phyloP scores from a whole-genome alignment of 306 rosid species.

The Cicer arietinum region DNA sequence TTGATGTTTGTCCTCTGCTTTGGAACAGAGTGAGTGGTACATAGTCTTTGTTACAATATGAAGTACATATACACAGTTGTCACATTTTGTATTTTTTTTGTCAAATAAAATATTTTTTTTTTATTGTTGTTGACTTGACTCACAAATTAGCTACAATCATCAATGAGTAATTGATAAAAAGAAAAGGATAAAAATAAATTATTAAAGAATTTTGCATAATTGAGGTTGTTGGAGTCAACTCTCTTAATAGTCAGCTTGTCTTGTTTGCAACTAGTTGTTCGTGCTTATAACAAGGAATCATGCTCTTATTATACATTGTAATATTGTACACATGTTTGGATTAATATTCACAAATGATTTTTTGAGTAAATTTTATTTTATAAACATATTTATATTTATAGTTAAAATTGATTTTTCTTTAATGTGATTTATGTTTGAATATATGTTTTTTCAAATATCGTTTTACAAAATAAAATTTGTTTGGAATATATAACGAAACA shows the following conservation, averaged over 20 bases:
- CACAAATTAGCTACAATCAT: background rate
- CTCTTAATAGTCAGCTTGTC: background rate
- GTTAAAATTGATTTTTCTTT: too few species aligned
- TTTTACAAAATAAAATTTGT: too few species aligned
- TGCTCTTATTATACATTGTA: background rate
- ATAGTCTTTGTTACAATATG: background rate
- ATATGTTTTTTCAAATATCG: too few species aligned
- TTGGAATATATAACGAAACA: too few species aligned
- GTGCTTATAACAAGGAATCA: background rate
- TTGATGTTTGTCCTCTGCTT: constrained; percentile 24
- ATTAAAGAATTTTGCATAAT: background rate
- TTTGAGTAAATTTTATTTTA: too few species aligned
- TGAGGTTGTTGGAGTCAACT: background rate
- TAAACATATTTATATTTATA: too few species aligned
- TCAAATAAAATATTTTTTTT: background rate
- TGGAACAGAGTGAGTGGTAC: background rate
- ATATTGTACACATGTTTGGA: too few species aligned
- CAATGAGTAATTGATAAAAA: background rate
- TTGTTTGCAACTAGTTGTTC: background rate
- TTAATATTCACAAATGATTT: accelerated
- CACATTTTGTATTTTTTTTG: background rate
- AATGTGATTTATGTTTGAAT: too few species aligned
- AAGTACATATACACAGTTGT: background rate
- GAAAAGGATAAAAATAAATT: background rate
- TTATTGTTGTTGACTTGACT: background rate